Percentiles rank a stretch among this genome's conserved stretches.
Evolutionary conservation across 805 yeast species (phyloP).

Genomic region (Starmera dryadoides): DNA sequence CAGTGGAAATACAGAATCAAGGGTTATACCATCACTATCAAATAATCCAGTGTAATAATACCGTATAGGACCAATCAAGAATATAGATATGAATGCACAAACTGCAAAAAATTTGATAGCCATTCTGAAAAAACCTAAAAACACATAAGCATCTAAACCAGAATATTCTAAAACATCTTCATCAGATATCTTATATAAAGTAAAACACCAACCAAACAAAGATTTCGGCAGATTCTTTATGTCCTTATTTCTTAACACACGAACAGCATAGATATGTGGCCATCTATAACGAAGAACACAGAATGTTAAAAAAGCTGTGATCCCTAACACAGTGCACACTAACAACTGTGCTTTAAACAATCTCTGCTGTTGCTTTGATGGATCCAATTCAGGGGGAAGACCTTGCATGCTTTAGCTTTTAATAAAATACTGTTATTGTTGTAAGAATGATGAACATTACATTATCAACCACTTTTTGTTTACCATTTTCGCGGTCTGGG

Average conservation of each 20-base stretch:
- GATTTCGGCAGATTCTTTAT: slow-evolving; percentile 29
- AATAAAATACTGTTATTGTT: too few species aligned
- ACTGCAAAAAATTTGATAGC: slow-evolving; percentile 62
- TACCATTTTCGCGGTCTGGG: too few species aligned
- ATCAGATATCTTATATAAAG: slow-evolving; percentile 61
- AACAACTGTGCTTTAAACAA: slow-evolving; percentile 80
- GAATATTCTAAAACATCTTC: slow-evolving; percentile 79
- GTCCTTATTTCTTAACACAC: slow-evolving; percentile 34
- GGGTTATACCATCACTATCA: slow-evolving; percentile 47
- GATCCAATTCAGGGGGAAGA: slow-evolving; percentile 22
- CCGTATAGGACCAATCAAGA: slow-evolving; percentile 79
- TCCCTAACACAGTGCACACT: slow-evolving; percentile 63
- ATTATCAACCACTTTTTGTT: too few species aligned
- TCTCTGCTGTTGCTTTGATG: slow-evolving; percentile 27
- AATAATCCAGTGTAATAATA: slow-evolving; percentile 77
- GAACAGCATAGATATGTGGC: slow-evolving; percentile 83
- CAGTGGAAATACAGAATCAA: slow-evolving; percentile 9
- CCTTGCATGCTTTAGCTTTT: not conserved
- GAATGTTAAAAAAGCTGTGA: slow-evolving; percentile 59
- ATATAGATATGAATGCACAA: slow-evolving; percentile 63
- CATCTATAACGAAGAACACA: slow-evolving; percentile 64
- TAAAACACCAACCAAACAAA: slow-evolving; percentile 82
- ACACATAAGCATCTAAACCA: slow-evolving; percentile 91
- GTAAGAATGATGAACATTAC: too few species aligned
- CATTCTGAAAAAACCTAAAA: slow-evolving; percentile 85